Base-by-base conservation (phyloP, 2,329 filamentous ascomycete species). In the Colletotrichum aenigma region DNA sequence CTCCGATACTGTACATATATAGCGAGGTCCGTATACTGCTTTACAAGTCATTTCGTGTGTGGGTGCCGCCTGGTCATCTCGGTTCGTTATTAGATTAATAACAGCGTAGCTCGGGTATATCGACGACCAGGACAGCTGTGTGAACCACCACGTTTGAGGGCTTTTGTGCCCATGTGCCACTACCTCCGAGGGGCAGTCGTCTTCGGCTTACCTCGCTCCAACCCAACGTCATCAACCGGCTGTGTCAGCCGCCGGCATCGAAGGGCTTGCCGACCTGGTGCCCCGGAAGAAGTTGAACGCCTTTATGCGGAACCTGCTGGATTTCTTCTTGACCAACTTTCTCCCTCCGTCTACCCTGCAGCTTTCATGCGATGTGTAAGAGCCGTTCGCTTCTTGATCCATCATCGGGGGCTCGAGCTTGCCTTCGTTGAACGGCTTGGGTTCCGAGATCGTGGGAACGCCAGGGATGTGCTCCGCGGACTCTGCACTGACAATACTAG, bases 281-380 rank as follows among this genome's bases (percentile, higher is more conserved):
- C 89, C 87, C 78, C 89, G 86, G 79, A 91, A 91, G 77, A 91
- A 88, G 7, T 88, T 87, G 74, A 92, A 87, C 58, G 90, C 89
- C 77, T 92, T 93, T 87, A 93, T 91, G 77, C 90, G 86, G 79
- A 93, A 93, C 55, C 91, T 87, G 79, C 91, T 93, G 7, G 91
- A 86, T 82, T 91, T 92, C 84, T 93, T 93, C 81, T 88, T 91
- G 21, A 93, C 83, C 15, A 86, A 83, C 76, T 87, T 89, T 66
- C 85, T 89, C 66, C 85, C 85, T 16, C 75, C 77, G 36, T 91
- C 88, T 9, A 86, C 86, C 76, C 87, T 88, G 28, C 86, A 85
- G 79, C 86, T 85, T 69, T 86, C 85, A 64, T 86, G 86, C 18
- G 82, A 82, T 7, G 82, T 83, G 69, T 79, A 62, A 76, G 62